These are phyloP conservation scores for Onygena corvina DNA, from an alignment of 2,329 filamentous ascomycete species.

Conservation along the genomic window DNA sequence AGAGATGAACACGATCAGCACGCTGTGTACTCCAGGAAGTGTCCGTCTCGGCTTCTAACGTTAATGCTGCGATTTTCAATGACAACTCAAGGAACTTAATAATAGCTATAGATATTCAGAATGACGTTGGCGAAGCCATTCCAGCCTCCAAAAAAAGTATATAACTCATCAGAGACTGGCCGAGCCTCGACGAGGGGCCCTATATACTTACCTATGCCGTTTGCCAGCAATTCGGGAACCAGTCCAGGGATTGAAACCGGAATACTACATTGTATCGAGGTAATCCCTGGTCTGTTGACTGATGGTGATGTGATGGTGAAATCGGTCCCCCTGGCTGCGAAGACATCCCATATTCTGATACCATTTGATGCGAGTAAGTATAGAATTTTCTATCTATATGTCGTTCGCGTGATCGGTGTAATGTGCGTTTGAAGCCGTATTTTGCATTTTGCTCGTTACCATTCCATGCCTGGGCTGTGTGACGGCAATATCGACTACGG, in stretches of 20 bases:
- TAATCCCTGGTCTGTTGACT: neutral
- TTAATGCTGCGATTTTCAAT: neutral
- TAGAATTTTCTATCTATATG: neutral
- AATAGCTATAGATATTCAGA: neutral
- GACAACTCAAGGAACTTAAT: neutral
- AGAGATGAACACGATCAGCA: slow-evolving; percentile 1
- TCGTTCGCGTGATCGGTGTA: neutral
- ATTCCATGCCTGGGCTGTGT: neutral
- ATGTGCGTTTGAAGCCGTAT: too few relatives aligned
- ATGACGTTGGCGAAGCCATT: neutral
- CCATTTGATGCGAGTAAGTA: too few relatives aligned
- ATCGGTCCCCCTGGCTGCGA: neutral
- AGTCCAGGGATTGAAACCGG: neutral
- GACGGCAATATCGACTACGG: neutral
- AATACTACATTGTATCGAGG: neutral
- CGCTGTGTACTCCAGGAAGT: slow-evolving; percentile 2
- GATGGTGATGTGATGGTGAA: too few relatives aligned
- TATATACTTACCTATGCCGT: too few relatives aligned
- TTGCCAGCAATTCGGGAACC: neutral
- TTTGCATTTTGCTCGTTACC: neutral
- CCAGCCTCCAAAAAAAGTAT: neutral
- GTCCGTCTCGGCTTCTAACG: neutral
- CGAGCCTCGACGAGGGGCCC: neutral
- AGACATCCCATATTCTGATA: neutral
- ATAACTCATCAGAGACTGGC: neutral